Evolutionary conservation across 768 basidiomycete species (phyloP).

Genomic region (Lactifluus pinguis): DNA sequence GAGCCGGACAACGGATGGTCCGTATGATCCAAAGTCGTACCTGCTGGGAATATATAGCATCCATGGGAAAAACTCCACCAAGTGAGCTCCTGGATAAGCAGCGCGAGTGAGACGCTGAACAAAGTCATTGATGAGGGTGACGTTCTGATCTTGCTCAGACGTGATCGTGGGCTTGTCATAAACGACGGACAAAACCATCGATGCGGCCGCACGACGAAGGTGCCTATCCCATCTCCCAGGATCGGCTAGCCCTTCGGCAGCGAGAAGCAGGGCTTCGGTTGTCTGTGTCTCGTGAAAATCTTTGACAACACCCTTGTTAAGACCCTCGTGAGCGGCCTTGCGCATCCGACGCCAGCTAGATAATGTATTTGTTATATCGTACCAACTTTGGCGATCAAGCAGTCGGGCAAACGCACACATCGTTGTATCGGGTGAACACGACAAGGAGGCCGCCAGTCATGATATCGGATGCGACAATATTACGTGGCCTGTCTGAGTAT

Average conservation of each 20-base stretch:
- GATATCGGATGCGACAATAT: conserved; percentile 17
- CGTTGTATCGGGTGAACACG: conserved; percentile 15
- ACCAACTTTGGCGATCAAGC: not conserved
- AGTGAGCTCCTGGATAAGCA: conserved; percentile 29
- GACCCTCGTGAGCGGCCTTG: conserved; percentile 28
- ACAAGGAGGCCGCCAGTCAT: conserved; percentile 17
- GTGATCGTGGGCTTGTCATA: conserved; percentile 21
- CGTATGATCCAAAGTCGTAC: not conserved
- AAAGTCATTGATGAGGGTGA: conserved; percentile 23
- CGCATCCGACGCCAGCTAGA: conserved; percentile 31
- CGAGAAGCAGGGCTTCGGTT: conserved; percentile 27
- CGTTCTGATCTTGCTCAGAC: conserved; percentile 14
- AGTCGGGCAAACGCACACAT: conserved; percentile 3
- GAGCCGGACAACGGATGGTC: not conserved
- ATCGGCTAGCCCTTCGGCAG: conserved; percentile 23
- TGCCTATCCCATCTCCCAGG: conserved; percentile 28
- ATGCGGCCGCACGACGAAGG: conserved; percentile 25
- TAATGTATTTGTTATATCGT: not conserved
- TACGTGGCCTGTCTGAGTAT: conserved; percentile 24
- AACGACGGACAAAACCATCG: conserved; percentile 23
- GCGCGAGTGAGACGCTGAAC: conserved; percentile 27
- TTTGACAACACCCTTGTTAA: conserved; percentile 22
- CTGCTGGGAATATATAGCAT: conserved; percentile 16
- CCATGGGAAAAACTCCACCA: conserved; percentile 18
- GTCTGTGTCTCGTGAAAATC: conserved; percentile 24